Evolutionary conservation across 805 yeast genomes (phyloP).

Genomic region (Cyberlindnera galapagoensis): DNA sequence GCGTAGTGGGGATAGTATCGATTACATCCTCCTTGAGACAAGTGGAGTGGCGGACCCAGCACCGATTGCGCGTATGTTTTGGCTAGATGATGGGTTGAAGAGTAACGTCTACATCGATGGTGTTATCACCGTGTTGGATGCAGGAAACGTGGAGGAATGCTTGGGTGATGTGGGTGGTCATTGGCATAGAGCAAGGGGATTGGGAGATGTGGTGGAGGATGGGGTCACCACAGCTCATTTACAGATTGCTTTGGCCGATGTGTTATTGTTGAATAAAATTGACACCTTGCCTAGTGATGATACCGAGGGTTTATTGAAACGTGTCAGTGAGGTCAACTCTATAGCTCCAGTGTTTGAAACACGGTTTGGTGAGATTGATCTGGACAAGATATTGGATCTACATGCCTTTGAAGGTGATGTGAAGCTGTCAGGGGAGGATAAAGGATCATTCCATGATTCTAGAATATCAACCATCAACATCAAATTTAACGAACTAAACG

Average conservation of each 20-base stretch:
- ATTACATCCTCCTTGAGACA: constrained; percentile 88
- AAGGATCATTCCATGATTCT: constrained; percentile 39
- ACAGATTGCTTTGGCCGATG: constrained; percentile 88
- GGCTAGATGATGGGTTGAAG: constrained; percentile 88
- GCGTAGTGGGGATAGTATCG: constrained; percentile 65
- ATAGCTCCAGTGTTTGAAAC: constrained; percentile 64
- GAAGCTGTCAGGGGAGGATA: constrained; percentile 16
- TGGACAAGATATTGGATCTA: constrained; percentile 62
- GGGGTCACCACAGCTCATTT: constrained; percentile 74
- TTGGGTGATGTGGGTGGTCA: constrained; percentile 70
- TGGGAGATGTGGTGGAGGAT: constrained; percentile 35
- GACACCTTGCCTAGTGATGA: constrained; percentile 44
- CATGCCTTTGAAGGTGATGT: constrained; percentile 62
- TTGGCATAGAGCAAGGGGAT: constrained; percentile 47
- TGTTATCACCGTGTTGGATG: constrained; percentile 80
- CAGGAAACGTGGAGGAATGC: constrained; percentile 56
- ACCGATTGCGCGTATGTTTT: constrained; percentile 94
- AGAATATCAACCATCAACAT: constrained; percentile 49
- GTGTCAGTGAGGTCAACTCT: constrained; percentile 53
- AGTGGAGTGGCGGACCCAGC: constrained; percentile 98
- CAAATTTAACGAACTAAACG: constrained; percentile 31
- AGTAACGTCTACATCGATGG: constrained; percentile 88
- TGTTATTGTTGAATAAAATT: constrained; percentile 68
- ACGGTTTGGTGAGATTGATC: constrained; percentile 66
- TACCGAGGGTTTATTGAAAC: constrained; percentile 28